A percentile compares a stretch with the other conserved stretches of the same genome.
Conservation (phyloP, 1,284 basidiomycete species). For the Ustilago lituana region DNA sequence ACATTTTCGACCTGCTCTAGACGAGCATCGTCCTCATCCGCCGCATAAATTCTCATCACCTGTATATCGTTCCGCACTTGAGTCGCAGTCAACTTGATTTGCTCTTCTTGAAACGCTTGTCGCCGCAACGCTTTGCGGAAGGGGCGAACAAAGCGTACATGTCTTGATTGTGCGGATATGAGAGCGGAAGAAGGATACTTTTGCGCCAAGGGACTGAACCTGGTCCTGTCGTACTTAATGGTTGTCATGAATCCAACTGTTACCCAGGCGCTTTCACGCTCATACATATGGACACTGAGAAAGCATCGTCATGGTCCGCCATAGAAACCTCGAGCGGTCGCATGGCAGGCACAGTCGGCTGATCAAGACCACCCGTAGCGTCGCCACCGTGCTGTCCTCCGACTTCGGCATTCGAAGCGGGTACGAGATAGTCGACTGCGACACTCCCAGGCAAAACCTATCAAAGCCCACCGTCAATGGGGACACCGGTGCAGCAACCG, state of each 20-base stretch:
- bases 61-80: neutral
- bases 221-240: too few species aligned
- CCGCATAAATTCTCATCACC: too few species aligned
- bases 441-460: neutral
- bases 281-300: too few species aligned
- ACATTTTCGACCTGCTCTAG: slow-evolving; percentile 57
- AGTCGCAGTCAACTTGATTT: neutral
- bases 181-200: neutral
- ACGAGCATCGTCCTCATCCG: too few species aligned
- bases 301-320: too few species aligned
- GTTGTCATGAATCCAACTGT: too few species aligned
- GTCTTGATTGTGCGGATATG: neutral
- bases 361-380: slow-evolving; percentile 13
- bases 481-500: neutral
- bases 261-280: too few species aligned
- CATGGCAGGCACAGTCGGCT: neutral
- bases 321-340: too few species aligned
- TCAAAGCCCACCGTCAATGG: neutral
- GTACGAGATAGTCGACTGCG: slow-evolving; percentile 11
- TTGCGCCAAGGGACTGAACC: too few species aligned
- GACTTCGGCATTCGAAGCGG: slow-evolving; percentile 24
- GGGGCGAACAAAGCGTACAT: neutral
- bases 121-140: slow-evolving; percentile 5
- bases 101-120: neutral
- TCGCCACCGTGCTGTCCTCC: slow-evolving; percentile 19